These are phyloP conservation scores for Mycena latifolia DNA, from an alignment of 768 basidiomycete species.

Conservation along the genomic window DNA sequence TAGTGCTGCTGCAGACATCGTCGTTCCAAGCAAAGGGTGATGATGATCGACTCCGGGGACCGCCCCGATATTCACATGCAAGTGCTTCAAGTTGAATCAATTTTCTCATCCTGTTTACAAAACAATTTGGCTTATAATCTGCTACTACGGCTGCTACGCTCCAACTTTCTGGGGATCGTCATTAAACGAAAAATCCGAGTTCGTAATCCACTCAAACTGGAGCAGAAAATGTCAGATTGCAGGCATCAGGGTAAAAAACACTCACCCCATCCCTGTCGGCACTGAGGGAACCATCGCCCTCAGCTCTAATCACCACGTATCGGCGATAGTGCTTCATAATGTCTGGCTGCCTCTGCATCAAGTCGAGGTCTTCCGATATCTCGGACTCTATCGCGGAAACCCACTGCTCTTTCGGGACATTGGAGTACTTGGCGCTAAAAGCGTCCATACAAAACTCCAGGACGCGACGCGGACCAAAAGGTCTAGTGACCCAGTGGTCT, in stretches of 20 bases:
- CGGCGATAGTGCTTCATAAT: slow-evolving; percentile 74
- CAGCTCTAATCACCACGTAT: slow-evolving; percentile 68
- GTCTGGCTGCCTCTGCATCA: slow-evolving; percentile 72
- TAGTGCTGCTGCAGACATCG: slow-evolving; percentile 19
- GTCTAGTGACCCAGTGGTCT: slow-evolving; percentile 47
- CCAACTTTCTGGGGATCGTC: slow-evolving; percentile 3
- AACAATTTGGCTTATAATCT: too few species aligned
- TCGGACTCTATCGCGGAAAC: slow-evolving; percentile 55
- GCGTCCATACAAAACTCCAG: slow-evolving; percentile 57
- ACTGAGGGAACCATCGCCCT: slow-evolving; percentile 43
- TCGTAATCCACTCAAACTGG: slow-evolving; percentile 28
- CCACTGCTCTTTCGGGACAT: slow-evolving; percentile 50
- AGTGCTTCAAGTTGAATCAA: not conserved
- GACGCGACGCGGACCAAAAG: slow-evolving; percentile 52
- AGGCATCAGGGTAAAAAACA: slow-evolving; percentile 24
- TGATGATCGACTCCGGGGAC: not conserved
- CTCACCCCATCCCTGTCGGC: slow-evolving; percentile 62
- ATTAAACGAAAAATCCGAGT: slow-evolving; percentile 6
- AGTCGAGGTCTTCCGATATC: slow-evolving; percentile 60
- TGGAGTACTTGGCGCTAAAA: slow-evolving; percentile 53
- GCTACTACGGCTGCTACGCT: not conserved
- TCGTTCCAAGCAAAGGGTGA: not conserved
- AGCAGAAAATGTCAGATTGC: not conserved
- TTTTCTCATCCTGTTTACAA: too few species aligned
- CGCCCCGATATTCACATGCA: not conserved